Evolutionary conservation across 2,329 filamentous ascomycete genomes (phyloP), one percentile per base, ranked within the genome.

Genomic region (Calonectria honghensis): DNA sequence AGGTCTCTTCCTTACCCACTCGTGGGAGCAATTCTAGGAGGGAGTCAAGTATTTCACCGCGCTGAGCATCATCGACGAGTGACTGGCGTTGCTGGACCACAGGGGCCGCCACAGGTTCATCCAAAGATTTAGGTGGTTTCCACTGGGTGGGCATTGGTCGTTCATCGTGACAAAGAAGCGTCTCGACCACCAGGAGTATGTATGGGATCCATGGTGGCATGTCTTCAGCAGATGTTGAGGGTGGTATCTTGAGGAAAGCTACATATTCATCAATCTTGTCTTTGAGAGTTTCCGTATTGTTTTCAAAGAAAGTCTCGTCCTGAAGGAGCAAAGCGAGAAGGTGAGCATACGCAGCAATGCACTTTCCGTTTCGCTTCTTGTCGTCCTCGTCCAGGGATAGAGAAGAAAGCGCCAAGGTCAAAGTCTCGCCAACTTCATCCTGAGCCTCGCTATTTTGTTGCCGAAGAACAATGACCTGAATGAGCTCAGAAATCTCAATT

Each of bases 131-230:
- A 1, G 92, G 91, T 7, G 86, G 73, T 66, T 87, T 93, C 95
- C 95, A 98, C 75, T 90, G 89, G 32, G 94, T 93, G 73, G 94
- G 91, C 6, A 90, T 88, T 4, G 96, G 96, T 77, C 96, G 93
- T 80, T 95, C 93, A 84, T 98, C 97, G 79, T 98, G 94, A 18
- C 94, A 94, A n/a, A 99, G 88, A 39, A 98, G 88, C 68, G 94
- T 94, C 87, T 99, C 97, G 64, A 98, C 90, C 65, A 99, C 94
- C 20, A 98, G 89, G 41, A 99, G 88, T 39, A 98, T 92, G 81
- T 97, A 96, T 16, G 95, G 94, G 77, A 98, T 94, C 96, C 96
- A 99, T 1, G 95, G 94, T 6, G 96, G 94, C n/a, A 95, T 88
- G 73, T 97, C 94, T 64, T 98, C 95, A 0, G 90, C 87, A 4